Percentiles rank a stretch among this genome's conserved stretches.
Evolutionary conservation across 768 basidiomycete species (phyloP).

Genomic region (Leccinum uliginosum): DNA sequence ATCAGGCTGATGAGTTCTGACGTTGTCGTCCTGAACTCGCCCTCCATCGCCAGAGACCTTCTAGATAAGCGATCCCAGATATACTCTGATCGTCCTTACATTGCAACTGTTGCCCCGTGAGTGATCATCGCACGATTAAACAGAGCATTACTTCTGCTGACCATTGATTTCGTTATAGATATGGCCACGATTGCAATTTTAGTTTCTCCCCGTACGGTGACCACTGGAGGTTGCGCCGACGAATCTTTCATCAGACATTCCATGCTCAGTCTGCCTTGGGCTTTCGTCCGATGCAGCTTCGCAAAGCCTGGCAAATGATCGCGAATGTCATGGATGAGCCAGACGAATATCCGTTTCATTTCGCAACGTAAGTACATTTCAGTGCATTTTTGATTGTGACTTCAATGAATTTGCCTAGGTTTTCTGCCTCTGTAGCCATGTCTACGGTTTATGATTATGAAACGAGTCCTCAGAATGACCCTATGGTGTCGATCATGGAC

Average conservation of each 20-base stretch:
- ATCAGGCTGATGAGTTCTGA: conserved; percentile 40
- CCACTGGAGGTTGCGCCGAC: neutral
- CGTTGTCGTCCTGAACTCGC: conserved; percentile 41
- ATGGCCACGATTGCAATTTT: conserved; percentile 1
- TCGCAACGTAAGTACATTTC: neutral
- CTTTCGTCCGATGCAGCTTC: conserved; percentile 1
- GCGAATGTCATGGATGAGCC: neutral
- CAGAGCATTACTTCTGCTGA: no score
- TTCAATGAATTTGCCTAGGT: neutral
- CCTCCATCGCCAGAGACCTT: conserved; percentile 39
- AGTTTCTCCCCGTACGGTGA: conserved; percentile 1
- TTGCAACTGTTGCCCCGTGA: conserved; percentile 7
- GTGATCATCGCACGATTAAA: no score
- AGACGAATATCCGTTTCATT: neutral
- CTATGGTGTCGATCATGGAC: neutral
- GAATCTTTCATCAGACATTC: conserved; percentile 1
- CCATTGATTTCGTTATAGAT: neutral
- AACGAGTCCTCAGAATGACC: neutral
- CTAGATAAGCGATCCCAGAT: conserved; percentile 40
- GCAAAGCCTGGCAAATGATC: neutral
- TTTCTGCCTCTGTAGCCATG: neutral
- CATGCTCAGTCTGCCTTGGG: neutral
- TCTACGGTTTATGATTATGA: neutral
- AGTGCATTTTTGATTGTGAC: neutral
- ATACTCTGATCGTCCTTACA: conserved; percentile 33